Percentiles rank a stretch among this genome's conserved stretches.
Conservation (phyloP, 768 basidiomycete genomes). For the Leccinum arenicola region DNA sequence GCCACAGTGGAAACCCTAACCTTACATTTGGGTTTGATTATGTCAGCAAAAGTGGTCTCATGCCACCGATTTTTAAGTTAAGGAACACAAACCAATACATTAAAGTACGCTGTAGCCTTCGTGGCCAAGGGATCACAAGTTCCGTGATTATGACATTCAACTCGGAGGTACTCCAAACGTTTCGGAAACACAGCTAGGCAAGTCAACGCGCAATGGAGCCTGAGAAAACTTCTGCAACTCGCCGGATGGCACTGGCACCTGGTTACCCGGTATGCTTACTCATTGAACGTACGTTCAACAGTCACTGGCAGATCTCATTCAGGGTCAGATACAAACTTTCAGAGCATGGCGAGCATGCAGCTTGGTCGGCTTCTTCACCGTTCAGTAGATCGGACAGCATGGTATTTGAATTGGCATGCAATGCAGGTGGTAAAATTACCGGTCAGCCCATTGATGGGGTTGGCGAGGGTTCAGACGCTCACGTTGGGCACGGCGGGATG, state of each 20-base stretch:
- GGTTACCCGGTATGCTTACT: no score
- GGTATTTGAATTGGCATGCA: conserved; percentile 16
- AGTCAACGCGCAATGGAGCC: not conserved
- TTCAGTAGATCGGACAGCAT: not conserved
- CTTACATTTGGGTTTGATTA: conserved; percentile 16
- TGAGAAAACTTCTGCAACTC: not conserved
- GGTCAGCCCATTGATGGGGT: conserved; percentile 5
- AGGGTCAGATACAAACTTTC: not conserved
- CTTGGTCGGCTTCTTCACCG: not conserved
- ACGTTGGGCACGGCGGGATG: not conserved
- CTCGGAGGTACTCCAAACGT: not conserved
- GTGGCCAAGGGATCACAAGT: not conserved
- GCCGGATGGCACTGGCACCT: no score
- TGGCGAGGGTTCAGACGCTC: not conserved
- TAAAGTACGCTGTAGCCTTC: not conserved
- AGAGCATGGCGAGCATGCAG: conserved; percentile 2
- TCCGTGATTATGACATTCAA: not conserved
- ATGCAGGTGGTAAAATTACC: not conserved
- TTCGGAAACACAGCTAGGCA: conserved; percentile 9
- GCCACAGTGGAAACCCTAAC: conserved; percentile 21
- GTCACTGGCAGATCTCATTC: not conserved
- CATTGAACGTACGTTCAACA: no score
- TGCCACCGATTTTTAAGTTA: not conserved
- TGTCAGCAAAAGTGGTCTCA: conserved; percentile 1
- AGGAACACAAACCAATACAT: not conserved